phyloP scores from a whole-genome alignment of 768 basidiomycete genomes.

The Hydnomerulius pinastri region DNA sequence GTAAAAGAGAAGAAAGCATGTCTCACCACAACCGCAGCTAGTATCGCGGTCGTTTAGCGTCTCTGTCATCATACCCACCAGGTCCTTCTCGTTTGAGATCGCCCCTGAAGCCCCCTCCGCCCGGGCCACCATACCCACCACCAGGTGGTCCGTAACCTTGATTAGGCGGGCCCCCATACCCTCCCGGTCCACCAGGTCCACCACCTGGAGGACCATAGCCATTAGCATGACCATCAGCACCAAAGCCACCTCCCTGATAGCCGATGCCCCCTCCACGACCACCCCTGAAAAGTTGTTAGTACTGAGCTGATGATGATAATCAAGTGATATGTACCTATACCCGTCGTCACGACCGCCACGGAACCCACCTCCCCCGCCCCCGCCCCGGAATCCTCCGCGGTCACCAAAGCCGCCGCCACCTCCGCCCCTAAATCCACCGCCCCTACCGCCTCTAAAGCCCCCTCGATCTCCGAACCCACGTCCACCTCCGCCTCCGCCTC shows the following conservation, averaged over 20 bases:
- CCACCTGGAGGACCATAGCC: conserved; percentile 57
- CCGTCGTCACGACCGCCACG: conserved; percentile 45
- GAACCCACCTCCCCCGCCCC: conserved; percentile 35
- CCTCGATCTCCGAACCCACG: conserved; percentile 38
- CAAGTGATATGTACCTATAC: conserved; percentile 45
- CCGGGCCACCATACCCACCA: conserved; percentile 44
- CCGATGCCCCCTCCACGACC: conserved; percentile 76
- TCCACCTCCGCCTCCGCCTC: too few species aligned
- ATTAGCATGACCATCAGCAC: conserved; percentile 52
- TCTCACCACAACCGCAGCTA: conserved; percentile 48
- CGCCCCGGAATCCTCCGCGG: conserved; percentile 45
- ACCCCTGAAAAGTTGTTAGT: conserved; percentile 40
- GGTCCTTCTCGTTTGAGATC: conserved; percentile 77
- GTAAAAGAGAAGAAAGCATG: conserved; percentile 29
- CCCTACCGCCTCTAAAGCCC: conserved; percentile 42
- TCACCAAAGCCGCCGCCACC: conserved; percentile 46
- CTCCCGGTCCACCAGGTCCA: conserved; percentile 43
- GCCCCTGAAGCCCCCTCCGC: conserved; percentile 62
- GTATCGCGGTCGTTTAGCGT: conserved; percentile 79
- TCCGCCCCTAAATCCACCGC: conserved; percentile 48
- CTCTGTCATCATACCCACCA: conserved; percentile 81
- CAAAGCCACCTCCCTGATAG: conserved; percentile 61
- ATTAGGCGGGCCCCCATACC: conserved; percentile 40
- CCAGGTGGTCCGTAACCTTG: conserved; percentile 47
- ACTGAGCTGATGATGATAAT: conserved; percentile 3